These are phyloP conservation scores for Debaryomyces udenii DNA, from an alignment of 1,139 yeast genomes.

Conservation along the genomic window DNA sequence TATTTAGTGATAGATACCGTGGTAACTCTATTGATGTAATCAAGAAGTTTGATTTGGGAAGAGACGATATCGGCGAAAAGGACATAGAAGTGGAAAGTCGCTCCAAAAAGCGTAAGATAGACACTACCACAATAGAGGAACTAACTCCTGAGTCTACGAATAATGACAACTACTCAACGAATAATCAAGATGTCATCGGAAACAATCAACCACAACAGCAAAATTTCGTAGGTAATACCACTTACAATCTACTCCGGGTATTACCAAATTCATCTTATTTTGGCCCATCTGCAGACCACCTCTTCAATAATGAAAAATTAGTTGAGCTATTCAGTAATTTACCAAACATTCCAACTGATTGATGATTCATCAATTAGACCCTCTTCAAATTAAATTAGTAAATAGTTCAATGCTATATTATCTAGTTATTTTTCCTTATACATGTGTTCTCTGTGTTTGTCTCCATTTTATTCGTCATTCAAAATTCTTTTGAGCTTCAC, in stretches of 20 bases:
- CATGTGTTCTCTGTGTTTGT: no score
- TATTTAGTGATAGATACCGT: conserved; percentile 50
- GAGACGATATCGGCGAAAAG: conserved; percentile 19
- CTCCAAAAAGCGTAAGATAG: conserved; percentile 25
- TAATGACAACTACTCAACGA: conserved; percentile 1
- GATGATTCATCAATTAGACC: not conserved
- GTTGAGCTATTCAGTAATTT: conserved; percentile 45
- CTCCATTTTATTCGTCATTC: no score
- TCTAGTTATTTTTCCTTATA: no score
- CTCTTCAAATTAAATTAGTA: no score
- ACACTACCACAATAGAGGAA: conserved; percentile 14
- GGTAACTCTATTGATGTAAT: conserved; percentile 47
- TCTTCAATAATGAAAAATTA: conserved; percentile 43
- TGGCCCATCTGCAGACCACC: conserved; percentile 43
- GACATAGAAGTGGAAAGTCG: conserved; percentile 16
- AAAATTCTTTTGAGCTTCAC: no score
- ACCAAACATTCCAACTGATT: conserved; percentile 30
- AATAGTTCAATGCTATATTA: no score
- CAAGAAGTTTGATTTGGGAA: conserved; percentile 46
- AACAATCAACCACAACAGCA: conserved; percentile 13
- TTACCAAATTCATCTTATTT: conserved; percentile 55
- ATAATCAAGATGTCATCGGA: conserved; percentile 12
- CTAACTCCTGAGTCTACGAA: conserved; percentile 13
- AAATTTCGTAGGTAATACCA: conserved; percentile 53
- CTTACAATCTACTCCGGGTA: conserved; percentile 54